Base-by-base conservation (phyloP, 371 early-diverging fungal genomes). In the Massospora cicadina region DNA sequence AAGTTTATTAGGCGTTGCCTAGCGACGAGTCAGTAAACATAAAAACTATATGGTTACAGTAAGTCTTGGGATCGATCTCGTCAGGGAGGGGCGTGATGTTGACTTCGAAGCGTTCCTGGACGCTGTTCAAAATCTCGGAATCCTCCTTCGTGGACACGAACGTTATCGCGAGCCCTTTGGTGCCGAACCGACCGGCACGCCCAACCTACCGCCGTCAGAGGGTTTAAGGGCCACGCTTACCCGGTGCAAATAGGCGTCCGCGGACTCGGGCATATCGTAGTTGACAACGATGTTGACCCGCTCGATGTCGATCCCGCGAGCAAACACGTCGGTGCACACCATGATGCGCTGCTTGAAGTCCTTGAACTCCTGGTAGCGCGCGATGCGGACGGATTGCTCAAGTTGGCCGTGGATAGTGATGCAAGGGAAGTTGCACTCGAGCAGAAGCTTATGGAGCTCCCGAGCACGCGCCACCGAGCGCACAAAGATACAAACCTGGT, bases 121-220 rank as follows among this genome's bases (percentile, higher is more conserved):
- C 90, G 65, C 88, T 79, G 71, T 92, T 88, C 58, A 98, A 73
- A 0, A 86, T 77, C 54, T 77, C 75, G 26, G 83, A 79, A 71
- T 98, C 98, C 60, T 84, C 90, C 24, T 87, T 86, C 30, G 85
- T 86, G 21, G 93, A 79, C n/a, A 98, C 90, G 77, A 98, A 96
- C 3, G 95, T 94, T 64, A 99, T 86, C 59, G 93, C 98, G 32
- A 95, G 78, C 75, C 98, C 99, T 81, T 95, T 92, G 71, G 98
- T 98, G 75, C 98, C 99, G 76, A 99, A 99, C 81, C 99, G 90
- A 67, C 99, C 99, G 60, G 98, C 98, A 84, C 99, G 91, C 63
- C 99, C 99, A 53, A 99, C 90, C 76, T 78, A 67, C 13, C 28
- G 23, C 24, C 24, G 24, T 28, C 17, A 28, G 30, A 17, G 2